These are phyloP conservation scores for Exophiala oligosperma DNA, from an alignment of 2,329 filamentous ascomycete genomes.

Conservation along the genomic window DNA sequence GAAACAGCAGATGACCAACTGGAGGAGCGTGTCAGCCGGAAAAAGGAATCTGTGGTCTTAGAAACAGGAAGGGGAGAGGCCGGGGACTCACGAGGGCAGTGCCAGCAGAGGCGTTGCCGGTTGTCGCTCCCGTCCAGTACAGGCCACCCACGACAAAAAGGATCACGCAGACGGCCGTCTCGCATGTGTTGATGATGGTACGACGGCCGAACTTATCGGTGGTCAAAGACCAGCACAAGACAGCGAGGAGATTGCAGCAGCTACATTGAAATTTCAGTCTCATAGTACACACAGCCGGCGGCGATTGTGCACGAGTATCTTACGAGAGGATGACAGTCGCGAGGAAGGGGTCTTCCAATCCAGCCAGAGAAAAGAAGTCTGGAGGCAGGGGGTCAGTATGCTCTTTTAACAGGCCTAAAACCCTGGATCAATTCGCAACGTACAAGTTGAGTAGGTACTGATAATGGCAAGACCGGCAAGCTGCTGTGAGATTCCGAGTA, in stretches of 20 bases:
- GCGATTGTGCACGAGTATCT: background rate
- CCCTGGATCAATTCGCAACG: background rate
- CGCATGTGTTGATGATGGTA: conserved; percentile 11
- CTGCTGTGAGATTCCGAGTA: conserved; percentile 17
- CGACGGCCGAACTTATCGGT: background rate
- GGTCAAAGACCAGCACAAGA: background rate
- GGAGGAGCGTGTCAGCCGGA: no score
- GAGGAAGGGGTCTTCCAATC: conserved; percentile 14
- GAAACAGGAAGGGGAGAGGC: no score
- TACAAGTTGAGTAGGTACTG: conserved; percentile 23
- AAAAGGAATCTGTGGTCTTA: no score
- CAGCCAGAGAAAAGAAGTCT: conserved; percentile 27
- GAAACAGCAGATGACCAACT: conserved; percentile 4
- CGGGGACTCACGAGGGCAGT: no score
- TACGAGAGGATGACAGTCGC: background rate
- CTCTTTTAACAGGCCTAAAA: no score
- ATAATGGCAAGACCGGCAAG: conserved; percentile 25
- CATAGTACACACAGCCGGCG: no score
- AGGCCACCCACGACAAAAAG: no score
- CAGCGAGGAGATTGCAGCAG: background rate
- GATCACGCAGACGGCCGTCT: conserved; percentile 11
- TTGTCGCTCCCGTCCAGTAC: no score
- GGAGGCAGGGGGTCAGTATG: no score
- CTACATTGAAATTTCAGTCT: no score
- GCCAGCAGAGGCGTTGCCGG: no score